phyloP scores from a whole-genome alignment of 257 asterid species.

The Marsdenia floribunda region DNA sequence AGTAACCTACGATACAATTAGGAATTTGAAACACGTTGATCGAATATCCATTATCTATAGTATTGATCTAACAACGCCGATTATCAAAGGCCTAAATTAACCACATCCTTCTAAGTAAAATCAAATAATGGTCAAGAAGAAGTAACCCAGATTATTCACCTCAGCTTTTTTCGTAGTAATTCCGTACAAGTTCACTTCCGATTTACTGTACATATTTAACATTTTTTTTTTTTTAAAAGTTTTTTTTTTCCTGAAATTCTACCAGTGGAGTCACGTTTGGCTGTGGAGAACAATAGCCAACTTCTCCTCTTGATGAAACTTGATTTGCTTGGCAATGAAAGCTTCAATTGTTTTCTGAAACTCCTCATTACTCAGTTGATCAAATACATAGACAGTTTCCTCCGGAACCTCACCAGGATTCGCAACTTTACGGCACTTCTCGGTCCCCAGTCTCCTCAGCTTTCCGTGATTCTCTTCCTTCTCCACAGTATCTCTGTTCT shows the following conservation, averaged over 20 bases:
- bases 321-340: slow-evolving; percentile 71
- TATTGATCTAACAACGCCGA: not conserved
- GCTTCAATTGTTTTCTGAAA: slow-evolving; percentile 62
- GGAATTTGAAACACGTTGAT: no score
- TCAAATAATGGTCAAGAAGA: slow-evolving; percentile 3
- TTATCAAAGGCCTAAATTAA: slow-evolving; percentile 22
- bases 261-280: slow-evolving; percentile 5
- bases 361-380: slow-evolving; percentile 67
- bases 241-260: not conserved
- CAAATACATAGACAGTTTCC: slow-evolving; percentile 33
- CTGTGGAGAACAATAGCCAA: slow-evolving; percentile 47
- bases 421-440: slow-evolving; percentile 25
- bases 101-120: slow-evolving; percentile 11
- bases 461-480: slow-evolving; percentile 21
- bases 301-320: slow-evolving; percentile 66
- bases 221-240: not conserved
- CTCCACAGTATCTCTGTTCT: slow-evolving; percentile 13
- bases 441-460: slow-evolving; percentile 56
- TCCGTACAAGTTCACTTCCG: not conserved
- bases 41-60: not conserved
- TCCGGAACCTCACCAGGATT: slow-evolving; percentile 30
- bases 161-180: not conserved
- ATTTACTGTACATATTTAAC: slow-evolving; percentile 13
- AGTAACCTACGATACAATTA: no score
- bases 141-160: not conserved